Evolutionary conservation across 768 basidiomycete genomes (phyloP).

Genomic region (Pleurotus ostreatus): DNA sequence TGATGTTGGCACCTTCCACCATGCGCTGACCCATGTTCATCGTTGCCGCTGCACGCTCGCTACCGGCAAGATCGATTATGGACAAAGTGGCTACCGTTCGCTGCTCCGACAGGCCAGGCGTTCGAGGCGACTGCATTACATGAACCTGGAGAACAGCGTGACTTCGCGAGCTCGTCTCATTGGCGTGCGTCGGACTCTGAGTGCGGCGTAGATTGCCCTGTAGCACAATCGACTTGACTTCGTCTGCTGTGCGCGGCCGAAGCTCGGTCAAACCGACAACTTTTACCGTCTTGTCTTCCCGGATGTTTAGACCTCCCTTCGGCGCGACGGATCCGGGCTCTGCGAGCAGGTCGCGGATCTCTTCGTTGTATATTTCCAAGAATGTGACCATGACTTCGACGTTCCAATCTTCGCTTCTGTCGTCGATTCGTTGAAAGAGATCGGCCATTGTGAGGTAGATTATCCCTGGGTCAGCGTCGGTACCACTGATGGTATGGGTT

Average conservation of each 20-base stretch:
- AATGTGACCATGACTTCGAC: constrained; percentile 91
- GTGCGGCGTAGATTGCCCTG: constrained; percentile 85
- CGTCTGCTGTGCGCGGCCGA: constrained; percentile 77
- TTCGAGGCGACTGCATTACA: constrained; percentile 82
- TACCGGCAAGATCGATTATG: constrained; percentile 97
- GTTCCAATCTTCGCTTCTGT: constrained; percentile 79
- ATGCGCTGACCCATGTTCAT: constrained; percentile 97
- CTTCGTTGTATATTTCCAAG: constrained; percentile 99
- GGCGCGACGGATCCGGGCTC: constrained; percentile 61
- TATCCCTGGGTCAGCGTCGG: constrained; percentile 82
- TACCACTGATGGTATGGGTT: constrained; percentile 97
- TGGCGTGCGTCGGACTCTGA: constrained; percentile 93
- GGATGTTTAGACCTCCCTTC: constrained; percentile 85
- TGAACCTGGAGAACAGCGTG: constrained; percentile 98
- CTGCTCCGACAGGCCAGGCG: constrained; percentile 78
- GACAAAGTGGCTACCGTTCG: constrained; percentile 87
- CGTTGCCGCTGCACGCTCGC: constrained; percentile 94
- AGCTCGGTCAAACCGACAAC: constrained; percentile 84
- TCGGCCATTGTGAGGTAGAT: constrained; percentile 98
- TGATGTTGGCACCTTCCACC: constrained; percentile 99
- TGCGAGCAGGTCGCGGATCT: constrained; percentile 90
- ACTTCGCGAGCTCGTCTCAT: constrained; percentile 94
- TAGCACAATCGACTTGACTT: constrained; percentile 92
- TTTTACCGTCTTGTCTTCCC: constrained; percentile 92
- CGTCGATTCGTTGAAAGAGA: constrained; percentile 89